Conservation (phyloP, 371 early-diverging fungal genomes). For the Mortierella sp. region DNA sequence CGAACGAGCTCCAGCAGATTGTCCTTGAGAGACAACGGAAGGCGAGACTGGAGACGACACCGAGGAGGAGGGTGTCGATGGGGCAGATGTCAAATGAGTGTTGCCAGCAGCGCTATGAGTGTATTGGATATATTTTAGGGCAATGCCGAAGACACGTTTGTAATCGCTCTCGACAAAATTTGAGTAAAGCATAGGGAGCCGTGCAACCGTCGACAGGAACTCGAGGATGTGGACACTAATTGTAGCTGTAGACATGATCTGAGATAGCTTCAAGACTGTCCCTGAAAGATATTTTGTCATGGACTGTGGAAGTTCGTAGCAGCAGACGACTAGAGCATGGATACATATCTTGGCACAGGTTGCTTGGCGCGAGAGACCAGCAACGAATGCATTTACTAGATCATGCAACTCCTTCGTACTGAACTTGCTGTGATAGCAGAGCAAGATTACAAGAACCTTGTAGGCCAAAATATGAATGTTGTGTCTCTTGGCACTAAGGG, state of each 20-base stretch:
- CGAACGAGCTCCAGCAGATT: slow-evolving; percentile 58
- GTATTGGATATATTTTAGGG: slow-evolving; percentile 88
- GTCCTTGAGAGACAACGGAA: slow-evolving; percentile 33
- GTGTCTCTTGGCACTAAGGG: slow-evolving; percentile 53
- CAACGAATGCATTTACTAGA: slow-evolving; percentile 81
- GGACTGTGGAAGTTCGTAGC: slow-evolving; percentile 84
- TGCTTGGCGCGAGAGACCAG: slow-evolving; percentile 83
- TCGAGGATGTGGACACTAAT: slow-evolving; percentile 91
- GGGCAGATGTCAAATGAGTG: slow-evolving; percentile 16
- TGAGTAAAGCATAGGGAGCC: slow-evolving; percentile 82
- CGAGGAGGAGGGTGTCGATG: slow-evolving; percentile 39
- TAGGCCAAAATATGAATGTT: slow-evolving; percentile 68
- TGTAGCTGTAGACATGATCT: slow-evolving; percentile 84
- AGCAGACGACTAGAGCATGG: slow-evolving; percentile 84
- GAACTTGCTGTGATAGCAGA: slow-evolving; percentile 84
- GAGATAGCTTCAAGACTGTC: slow-evolving; percentile 81
- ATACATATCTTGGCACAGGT: slow-evolving; percentile 84
- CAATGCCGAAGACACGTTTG: slow-evolving; percentile 92
- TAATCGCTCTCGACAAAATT: slow-evolving; percentile 89
- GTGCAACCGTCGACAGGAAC: slow-evolving; percentile 88
- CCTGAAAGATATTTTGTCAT: slow-evolving; percentile 82
- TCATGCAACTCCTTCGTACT: slow-evolving; percentile 78
- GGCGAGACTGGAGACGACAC: slow-evolving; percentile 26
- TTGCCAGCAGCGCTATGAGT: slow-evolving; percentile 65
- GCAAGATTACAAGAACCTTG: slow-evolving; percentile 73